Percentiles rank a stretch among this genome's conserved stretches.
phyloP scores from a whole-genome alignment of 371 early-diverging fungal genomes.

The Mucor sp. region DNA sequence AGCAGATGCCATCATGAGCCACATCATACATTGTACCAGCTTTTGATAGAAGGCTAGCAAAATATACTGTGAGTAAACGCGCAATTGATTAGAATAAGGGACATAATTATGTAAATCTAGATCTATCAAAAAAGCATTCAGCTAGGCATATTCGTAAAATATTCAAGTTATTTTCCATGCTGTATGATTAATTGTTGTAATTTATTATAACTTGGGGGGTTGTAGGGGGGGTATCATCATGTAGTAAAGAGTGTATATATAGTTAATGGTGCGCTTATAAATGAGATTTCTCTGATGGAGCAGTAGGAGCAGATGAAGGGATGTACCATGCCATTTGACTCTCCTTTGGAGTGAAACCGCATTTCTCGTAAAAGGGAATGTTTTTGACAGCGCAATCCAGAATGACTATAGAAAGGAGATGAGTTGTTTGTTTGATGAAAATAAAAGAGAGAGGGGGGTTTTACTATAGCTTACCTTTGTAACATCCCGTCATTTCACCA shows the following conservation, averaged over 20 bases:
- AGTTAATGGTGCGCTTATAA: not conserved
- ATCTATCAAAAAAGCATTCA: too few species aligned
- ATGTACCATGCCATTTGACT: slow-evolving; percentile 44
- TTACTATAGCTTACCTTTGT: slow-evolving; percentile 44
- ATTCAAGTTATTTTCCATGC: not conserved
- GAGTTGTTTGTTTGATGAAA: not conserved
- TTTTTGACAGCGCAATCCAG: slow-evolving; percentile 54
- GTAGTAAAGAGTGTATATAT: not conserved
- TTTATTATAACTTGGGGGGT: not conserved
- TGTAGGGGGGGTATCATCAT: not conserved
- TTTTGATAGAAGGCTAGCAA: too few species aligned
- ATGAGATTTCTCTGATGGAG: not conserved
- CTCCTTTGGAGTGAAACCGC: slow-evolving; percentile 54
- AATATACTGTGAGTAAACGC: too few species aligned
- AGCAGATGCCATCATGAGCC: too few species aligned
- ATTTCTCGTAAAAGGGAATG: slow-evolving; percentile 57
- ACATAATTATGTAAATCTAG: too few species aligned
- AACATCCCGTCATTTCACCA: slow-evolving; percentile 70
- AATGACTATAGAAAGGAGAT: slow-evolving; percentile 25
- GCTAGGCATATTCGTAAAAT: too few species aligned
- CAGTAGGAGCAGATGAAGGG: not conserved
- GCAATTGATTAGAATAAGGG: too few species aligned
- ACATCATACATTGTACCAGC: too few species aligned
- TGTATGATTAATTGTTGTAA: not conserved
- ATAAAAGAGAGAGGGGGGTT: not conserved